phyloP scores from a whole-genome alignment of 2,329 filamentous ascomycete genomes.

The Bipolaris zeicola region DNA sequence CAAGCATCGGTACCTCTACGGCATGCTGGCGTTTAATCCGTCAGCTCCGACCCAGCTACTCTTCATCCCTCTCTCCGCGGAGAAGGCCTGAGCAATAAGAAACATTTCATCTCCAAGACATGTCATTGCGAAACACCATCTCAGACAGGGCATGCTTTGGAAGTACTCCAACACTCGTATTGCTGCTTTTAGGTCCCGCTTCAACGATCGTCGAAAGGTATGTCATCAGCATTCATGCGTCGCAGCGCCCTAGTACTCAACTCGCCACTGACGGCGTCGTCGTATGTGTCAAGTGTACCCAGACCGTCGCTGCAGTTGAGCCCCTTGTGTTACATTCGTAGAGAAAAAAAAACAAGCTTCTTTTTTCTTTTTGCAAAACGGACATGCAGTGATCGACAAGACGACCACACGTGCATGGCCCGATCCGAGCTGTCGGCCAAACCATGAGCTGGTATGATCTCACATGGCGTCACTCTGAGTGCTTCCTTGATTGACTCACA shows the following conservation, averaged over 20 bases:
- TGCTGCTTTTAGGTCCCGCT: slow-evolving; percentile 1
- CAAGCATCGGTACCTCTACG: background rate
- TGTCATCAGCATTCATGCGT: background rate
- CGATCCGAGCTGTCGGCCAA: slow-evolving; percentile 1
- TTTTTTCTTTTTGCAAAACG: slow-evolving; percentile 3
- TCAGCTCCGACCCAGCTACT: slow-evolving; percentile 5
- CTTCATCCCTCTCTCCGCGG: slow-evolving; percentile 5
- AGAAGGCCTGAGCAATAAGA: slow-evolving; percentile 1
- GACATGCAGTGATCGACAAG: slow-evolving; percentile 9
- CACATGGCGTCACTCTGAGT: slow-evolving; percentile 8
- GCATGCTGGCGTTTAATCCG: background rate
- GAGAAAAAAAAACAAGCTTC: background rate
- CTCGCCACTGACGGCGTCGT: background rate
- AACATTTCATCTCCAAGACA: slow-evolving; percentile 5
- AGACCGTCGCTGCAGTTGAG: background rate
- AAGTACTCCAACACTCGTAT: slow-evolving; percentile 1
- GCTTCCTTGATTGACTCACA: slow-evolving; percentile 10
- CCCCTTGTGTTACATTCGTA: slow-evolving; percentile 7
- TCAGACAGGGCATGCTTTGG: slow-evolving; percentile 4
- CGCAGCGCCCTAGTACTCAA: background rate
- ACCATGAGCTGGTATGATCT: slow-evolving; percentile 3
- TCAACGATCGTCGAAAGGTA: background rate
- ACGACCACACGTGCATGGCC: slow-evolving; percentile 2
- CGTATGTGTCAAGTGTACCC: background rate
- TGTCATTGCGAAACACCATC: slow-evolving; percentile 2